Evolutionary conservation across 257 asterid genomes (phyloP), one percentile per base, ranked within the genome.

Genomic region (Buddleja alternifolia): DNA sequence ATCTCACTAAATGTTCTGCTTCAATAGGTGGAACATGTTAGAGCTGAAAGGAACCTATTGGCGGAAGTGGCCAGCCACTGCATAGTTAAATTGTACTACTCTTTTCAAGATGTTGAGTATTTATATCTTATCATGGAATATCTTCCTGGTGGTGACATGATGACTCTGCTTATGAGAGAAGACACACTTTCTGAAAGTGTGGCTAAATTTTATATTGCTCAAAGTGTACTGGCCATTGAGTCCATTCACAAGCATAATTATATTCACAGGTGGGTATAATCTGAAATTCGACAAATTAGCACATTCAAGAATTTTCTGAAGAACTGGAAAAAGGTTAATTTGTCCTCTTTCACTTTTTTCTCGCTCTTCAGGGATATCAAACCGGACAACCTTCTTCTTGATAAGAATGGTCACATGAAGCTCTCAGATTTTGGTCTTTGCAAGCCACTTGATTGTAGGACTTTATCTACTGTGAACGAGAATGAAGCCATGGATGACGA

Each of bases 141-240:
- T 75, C 94, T 93, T 61, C 99, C 97, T 76, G 99, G 99, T 29
- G 97, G 99, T 48, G 99, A 93, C 73, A 87, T 90, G 95, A 90
- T 93, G 99, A 90, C 96, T 69, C 84, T 93, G 78, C 85, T 93
- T 77, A 93, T 93, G 90, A 85, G 99, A 77, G 96, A 90, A 62
- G 96, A 90, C 79, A 90, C 86, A 40, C 83, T 92, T 73, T 76
- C 96, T 60, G 98, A 92, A 86, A 73, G 65, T 70, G 89, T 89
- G 73, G 98, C 98, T 57, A 92, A 81, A 69, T 92, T 92, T 82
- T 92, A 92, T 78, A 88, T 92, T 65, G 98, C 98, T 66, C 97
- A 92, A 80, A 92, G 89, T 74, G 84, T 90, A 51, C 80, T 92
- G 72, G 98, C 98, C 66, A 92, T 92, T 40, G 98, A 92, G 79